A percentile compares a stretch with the other conserved stretches of the same genome.
Conservation (phyloP, 257 asterid species). For the Solanum virginianum region DNA sequence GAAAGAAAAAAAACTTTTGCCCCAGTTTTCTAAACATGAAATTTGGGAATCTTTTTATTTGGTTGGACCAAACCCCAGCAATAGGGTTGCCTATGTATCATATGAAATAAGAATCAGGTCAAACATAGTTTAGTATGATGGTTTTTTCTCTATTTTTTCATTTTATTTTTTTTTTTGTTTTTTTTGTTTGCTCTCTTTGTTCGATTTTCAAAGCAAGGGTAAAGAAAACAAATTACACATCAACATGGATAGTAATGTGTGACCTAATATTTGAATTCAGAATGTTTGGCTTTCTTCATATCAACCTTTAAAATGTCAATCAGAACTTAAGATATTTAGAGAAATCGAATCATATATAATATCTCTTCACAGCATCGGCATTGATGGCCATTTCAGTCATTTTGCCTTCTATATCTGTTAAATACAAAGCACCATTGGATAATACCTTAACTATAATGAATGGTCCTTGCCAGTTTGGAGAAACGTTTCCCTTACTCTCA, state of each 20-base stretch:
- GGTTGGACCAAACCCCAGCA: neutral
- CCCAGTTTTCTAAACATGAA: too few species aligned
- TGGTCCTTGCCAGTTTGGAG: too few species aligned
- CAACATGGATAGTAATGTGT: neutral
- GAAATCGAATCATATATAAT: neutral
- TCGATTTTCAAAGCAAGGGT: too few species aligned
- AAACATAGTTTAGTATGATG: neutral
- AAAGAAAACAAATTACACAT: too few species aligned
- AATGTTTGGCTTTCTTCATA: too few species aligned
- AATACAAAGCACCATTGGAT: too few species aligned
- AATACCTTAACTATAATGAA: too few species aligned
- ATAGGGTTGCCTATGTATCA: neutral
- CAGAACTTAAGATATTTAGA: neutral
- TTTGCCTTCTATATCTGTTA: neutral
- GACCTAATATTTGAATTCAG: accelerated
- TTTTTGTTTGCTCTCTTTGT: too few species aligned
- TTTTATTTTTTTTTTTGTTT: too few species aligned
- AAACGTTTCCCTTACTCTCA: neutral
- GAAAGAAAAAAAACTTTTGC: neutral
- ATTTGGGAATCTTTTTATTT: too few species aligned
- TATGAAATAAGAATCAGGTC: neutral
- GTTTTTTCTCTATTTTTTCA: too few species aligned
- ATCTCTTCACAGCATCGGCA: neutral
- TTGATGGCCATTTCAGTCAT: neutral
- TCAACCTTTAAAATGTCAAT: neutral